Conservation (phyloP, 352 stramenopile genomes). For the Phytopythium helicoides region DNA sequence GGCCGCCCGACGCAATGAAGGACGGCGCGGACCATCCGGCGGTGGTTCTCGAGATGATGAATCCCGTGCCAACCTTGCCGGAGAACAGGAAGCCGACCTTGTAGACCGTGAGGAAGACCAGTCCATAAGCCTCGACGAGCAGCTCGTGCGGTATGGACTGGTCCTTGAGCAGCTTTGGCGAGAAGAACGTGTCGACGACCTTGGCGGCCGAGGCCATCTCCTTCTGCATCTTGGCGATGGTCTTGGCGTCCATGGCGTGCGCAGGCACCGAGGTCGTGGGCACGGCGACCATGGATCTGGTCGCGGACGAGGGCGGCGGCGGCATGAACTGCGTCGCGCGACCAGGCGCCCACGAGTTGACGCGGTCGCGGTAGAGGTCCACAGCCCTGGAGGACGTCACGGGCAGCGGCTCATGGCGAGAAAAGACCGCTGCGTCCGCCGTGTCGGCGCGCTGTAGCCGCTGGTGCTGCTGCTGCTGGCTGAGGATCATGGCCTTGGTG, state of each 20-base stretch:
- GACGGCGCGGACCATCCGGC: constrained; percentile 72
- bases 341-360: constrained; percentile 47
- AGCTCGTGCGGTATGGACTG: constrained; percentile 80
- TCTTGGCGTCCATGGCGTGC: constrained; percentile 56
- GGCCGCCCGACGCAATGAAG: constrained; percentile 63
- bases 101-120: constrained; percentile 83
- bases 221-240: constrained; percentile 55
- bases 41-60: constrained; percentile 71
- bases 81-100: constrained; percentile 80
- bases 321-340: background rate
- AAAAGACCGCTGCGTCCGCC: constrained; percentile 31
- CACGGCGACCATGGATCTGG: constrained; percentile 9
- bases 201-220: constrained; percentile 61
- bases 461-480: constrained; percentile 22
- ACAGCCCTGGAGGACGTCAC: constrained; percentile 18
- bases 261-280: constrained; percentile 24
- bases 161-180: constrained; percentile 71
- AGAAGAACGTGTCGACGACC: constrained; percentile 74
- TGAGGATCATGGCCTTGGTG: constrained; percentile 49
- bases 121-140: constrained; percentile 65
- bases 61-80: constrained; percentile 74
- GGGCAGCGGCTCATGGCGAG: constrained; percentile 12
- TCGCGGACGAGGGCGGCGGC: constrained; percentile 2
- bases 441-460: constrained; percentile 39
- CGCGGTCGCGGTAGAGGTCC: constrained; percentile 49